phyloP scores from a whole-genome alignment of 257 asterid genomes.

The Ocimum tenuiflorum region DNA sequence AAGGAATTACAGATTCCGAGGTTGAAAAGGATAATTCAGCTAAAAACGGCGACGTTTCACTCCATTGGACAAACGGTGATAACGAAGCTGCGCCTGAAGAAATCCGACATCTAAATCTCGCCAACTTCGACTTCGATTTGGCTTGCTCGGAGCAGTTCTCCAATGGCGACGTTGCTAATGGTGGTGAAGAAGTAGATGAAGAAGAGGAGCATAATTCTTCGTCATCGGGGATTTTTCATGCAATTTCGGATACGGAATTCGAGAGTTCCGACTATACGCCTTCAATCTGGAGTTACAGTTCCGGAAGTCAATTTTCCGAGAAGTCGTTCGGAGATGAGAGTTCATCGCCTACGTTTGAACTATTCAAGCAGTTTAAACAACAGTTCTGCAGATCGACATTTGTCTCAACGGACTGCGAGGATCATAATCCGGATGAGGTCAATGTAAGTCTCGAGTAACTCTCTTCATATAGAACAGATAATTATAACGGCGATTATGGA shows the following conservation, averaged over 20 bases:
- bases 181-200: constrained; percentile 21
- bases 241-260: constrained; percentile 43
- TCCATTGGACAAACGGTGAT: constrained; percentile 25
- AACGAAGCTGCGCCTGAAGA: constrained; percentile 26
- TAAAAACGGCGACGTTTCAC: constrained; percentile 27
- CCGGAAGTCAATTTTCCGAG: constrained; percentile 92
- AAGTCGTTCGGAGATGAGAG: constrained; percentile 45
- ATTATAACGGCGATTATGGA: background rate
- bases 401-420: constrained; percentile 18
- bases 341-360: constrained; percentile 57
- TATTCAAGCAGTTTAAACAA: constrained; percentile 54
- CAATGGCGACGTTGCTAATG: constrained; percentile 25
- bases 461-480: background rate
- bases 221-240: constrained; percentile 42
- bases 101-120: constrained; percentile 19
- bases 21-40: constrained; percentile 22
- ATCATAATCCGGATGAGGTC: constrained; percentile 30
- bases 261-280: constrained; percentile 51
- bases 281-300: constrained; percentile 51
- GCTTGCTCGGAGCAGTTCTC: constrained; percentile 76
- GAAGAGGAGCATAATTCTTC: constrained; percentile 39
- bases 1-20: constrained; percentile 14
- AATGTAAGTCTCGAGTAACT: constrained; percentile 39
- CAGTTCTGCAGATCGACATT: constrained; percentile 54
- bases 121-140: constrained; percentile 40